A percentile compares a stretch with the other conserved stretches of the same genome.
These are phyloP conservation scores for Spathaspora gorwiae DNA, from an alignment of 805 yeast genomes.

Conservation along the genomic window DNA sequence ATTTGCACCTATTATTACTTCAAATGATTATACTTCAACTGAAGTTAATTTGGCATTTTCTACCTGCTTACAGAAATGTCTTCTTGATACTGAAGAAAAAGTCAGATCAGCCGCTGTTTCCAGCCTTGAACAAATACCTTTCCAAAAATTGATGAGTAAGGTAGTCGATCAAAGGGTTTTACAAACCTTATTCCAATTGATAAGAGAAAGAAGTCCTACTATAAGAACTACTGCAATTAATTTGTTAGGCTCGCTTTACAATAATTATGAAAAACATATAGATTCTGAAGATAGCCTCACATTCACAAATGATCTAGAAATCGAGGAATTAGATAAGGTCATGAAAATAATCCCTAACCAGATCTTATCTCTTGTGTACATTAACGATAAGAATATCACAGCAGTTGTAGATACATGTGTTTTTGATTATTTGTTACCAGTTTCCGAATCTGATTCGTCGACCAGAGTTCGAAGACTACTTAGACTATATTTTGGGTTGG, in stretches of 20 bases:
- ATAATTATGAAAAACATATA: conserved; percentile 27
- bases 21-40: conserved; percentile 41
- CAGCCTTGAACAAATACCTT: conserved; percentile 40
- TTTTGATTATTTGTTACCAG: conserved; percentile 58
- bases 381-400: conserved; percentile 66
- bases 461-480: conserved; percentile 53
- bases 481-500: conserved; percentile 43
- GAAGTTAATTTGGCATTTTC: conserved; percentile 41
- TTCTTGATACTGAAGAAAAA: conserved; percentile 69
- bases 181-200: conserved; percentile 53
- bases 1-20: conserved; percentile 42
- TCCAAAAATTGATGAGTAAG: conserved; percentile 43
- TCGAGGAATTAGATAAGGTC: conserved; percentile 22
- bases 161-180: conserved; percentile 46
- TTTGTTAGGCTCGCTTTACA: conserved; percentile 52
- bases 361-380: conserved; percentile 62
- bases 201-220: conserved; percentile 65
- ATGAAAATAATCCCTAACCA: conserved; percentile 58
- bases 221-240: conserved; percentile 59
- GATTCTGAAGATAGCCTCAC: conserved; percentile 9
- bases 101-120: conserved; percentile 60
- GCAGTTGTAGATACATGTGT: conserved; percentile 58
- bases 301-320: conserved; percentile 24
- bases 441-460: conserved; percentile 37
- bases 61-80: conserved; percentile 59